Conservation (phyloP, 2,329 filamentous ascomycete species). For the Hortaea sp. region DNA sequence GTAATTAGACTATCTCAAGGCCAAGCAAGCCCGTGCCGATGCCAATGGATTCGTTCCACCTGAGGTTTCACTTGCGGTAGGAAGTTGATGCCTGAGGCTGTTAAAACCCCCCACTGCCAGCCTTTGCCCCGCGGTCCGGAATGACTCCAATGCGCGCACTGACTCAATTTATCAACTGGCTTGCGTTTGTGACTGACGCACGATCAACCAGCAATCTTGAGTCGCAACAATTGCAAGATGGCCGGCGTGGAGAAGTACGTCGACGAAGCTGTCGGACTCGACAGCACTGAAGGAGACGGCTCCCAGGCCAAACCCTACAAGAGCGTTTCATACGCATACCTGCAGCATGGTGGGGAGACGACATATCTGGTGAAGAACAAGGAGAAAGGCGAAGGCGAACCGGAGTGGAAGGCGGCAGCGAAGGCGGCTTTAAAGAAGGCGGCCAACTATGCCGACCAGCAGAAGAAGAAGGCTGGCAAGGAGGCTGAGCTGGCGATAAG, state of each 20-base stretch:
- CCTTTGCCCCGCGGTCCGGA: too few relatives aligned
- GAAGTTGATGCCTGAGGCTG: neutral
- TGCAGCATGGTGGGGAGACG: slow-evolving; percentile 55
- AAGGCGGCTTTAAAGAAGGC: slow-evolving; percentile 84
- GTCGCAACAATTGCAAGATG: neutral
- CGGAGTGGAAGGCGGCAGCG: slow-evolving; percentile 70
- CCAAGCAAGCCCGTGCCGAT: too few relatives aligned
- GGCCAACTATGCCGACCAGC: slow-evolving; percentile 59
- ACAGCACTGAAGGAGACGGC: slow-evolving; percentile 52
- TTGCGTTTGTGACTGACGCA: too few relatives aligned
- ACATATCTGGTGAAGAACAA: slow-evolving; percentile 62
- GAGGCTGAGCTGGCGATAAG: slow-evolving; percentile 62
- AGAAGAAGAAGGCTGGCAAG: slow-evolving; percentile 78
- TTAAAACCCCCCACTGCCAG: too few relatives aligned
- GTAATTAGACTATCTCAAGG: too few relatives aligned
- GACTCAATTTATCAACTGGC: too few relatives aligned
- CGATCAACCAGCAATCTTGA: too few relatives aligned
- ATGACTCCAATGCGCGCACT: too few relatives aligned
- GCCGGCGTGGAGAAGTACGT: slow-evolving; percentile 41
- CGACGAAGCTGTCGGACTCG: slow-evolving; percentile 68
- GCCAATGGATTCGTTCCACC: too few relatives aligned
- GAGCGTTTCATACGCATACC: slow-evolving; percentile 65
- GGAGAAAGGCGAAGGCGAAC: slow-evolving; percentile 52
- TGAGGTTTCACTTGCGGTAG: too few relatives aligned
- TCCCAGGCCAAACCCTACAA: slow-evolving; percentile 70